Base-by-base conservation (phyloP, 192 early-diverging fungal genomes). In the Podila minutissima region DNA sequence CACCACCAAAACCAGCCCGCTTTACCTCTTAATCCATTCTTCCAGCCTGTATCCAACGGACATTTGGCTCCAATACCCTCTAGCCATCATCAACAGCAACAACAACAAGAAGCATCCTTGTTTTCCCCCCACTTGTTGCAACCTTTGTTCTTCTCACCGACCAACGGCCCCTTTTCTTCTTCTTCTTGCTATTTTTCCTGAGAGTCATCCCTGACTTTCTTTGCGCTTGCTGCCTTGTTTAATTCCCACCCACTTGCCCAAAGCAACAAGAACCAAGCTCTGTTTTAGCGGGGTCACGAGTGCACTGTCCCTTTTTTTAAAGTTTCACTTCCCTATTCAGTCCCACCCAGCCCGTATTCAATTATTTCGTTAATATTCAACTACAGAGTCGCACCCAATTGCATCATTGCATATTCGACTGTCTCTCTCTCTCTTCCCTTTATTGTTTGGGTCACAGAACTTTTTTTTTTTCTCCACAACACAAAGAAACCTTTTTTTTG, bases 21-120 rank as follows among this genome's bases (percentile, higher is more conserved):
- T 0, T 17, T 10, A 24, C 24, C 53, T 24, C n/a, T 55, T 9
- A 26, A 55, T 17, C 53, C 53, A 55, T n/a, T 55, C 53, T n/a
- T 55, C 53, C n/a, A 24, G 20, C 53, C n/a, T 26, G n/a, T 26
- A 55, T 55, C n/a, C 53, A 55, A 55, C 53, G 53, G 22, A 24
- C 24, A 55, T 55, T 55, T 55, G 24, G 53, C 53, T 10, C 53
- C 53, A 55, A 55, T 55, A 55, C 53, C 53, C 53, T 55, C 9
- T 55, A 55, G 53, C 5, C 22, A 15, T 41, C 46, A 33, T 53
- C 29, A 9, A n/a, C 35, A 37, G 0, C 38, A 9, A 11, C n/a
- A 37, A 31, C 65, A 31, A 33, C 32, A 26, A 62, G 24, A 31
- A 12, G 8, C 22, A 46, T 7, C 48, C 9, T 31, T 29, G n/a